Evolutionary conservation across 2,329 filamentous ascomycete genomes (phyloP), one percentile per base, ranked within the genome.

Genomic region (Blumeriella jaapii): DNA sequence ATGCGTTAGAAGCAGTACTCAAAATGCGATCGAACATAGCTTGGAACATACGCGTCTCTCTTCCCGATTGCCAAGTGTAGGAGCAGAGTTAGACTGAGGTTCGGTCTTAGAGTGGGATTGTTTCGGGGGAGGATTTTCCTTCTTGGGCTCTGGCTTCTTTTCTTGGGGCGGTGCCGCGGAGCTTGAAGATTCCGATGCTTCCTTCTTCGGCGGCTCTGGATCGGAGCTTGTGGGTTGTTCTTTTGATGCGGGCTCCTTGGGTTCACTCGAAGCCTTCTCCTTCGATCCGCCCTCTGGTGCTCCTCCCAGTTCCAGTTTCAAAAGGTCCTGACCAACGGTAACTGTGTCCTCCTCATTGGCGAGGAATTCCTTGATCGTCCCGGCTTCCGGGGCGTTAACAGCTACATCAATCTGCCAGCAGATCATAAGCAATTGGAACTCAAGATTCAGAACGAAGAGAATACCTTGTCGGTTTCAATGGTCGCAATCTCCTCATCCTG

Each of bases 401-500:
- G 89, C 80, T 29, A 98, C 85, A 60, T 98, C 91, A 56, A 96
- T 96, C 86, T 91, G 44, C 12, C 26, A 34, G 6, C 17, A 33
- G n/a, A 42, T 17, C 16, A 33, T 46, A 26, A 47, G 41, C 28
- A 18, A 35, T 28, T 28, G 16, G 22, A 9, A 6, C 23, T n/a
- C 9, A 19, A 17, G 7, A 14, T 18, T n/a, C 25, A 25, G 19
- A 34, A 19, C n/a, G 26, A 12, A 16, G 10, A 22, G 35, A 19
- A 38, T 59, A 85, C 84, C 78, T 98, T 98, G 71, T 98, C 91
- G 10, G 91, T 98, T 64, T 98, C 91, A 55, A 98, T 98, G 31
- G 89, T 95, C 19, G 91, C 91, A 59, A 98, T 89, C 61, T 98
- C 91, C 64, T 96, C 91, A 56, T 98, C 91, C 54, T n/a, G n/a